These are phyloP conservation scores for Yarrowia yakushimensis DNA, from an alignment of 805 yeast species.

Conservation along the genomic window DNA sequence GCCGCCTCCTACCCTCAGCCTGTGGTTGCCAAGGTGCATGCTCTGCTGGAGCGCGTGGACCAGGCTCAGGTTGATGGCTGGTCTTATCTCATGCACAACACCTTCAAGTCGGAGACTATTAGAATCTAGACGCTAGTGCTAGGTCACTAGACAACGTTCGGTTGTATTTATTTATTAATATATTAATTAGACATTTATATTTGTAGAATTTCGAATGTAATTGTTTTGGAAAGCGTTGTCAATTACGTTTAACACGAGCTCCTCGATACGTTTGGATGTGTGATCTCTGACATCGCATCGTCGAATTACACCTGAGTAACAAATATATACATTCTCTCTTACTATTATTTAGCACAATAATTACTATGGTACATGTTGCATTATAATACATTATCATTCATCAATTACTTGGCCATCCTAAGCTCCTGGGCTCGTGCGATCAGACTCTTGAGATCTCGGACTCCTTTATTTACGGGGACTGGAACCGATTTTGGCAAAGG, in stretches of 20 bases:
- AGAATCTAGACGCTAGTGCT: constrained; percentile 3
- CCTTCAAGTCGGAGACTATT: constrained; percentile 20
- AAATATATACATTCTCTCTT: no score
- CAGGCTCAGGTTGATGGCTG: neutral
- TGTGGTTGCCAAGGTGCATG: constrained; percentile 34
- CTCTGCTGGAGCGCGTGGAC: constrained; percentile 1
- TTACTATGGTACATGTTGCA: no score
- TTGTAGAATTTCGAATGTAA: no score
- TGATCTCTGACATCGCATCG: no score
- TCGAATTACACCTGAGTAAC: neutral
- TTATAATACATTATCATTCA: neutral
- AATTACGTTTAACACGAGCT: no score
- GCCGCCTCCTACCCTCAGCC: constrained; percentile 34
- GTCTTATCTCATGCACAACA: constrained; percentile 22
- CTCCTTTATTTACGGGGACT: constrained; percentile 10
- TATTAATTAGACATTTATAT: constrained; percentile 1
- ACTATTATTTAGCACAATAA: no score
- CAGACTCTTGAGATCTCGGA: constrained; percentile 17
- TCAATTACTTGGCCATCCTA: neutral
- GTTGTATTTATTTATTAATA: constrained; percentile 19
- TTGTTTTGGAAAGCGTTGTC: no score
- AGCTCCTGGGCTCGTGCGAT: constrained; percentile 8
- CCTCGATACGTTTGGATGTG: no score
- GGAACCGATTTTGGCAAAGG: neutral
- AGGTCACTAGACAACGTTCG: constrained; percentile 10